Evolutionary conservation across 345 rosid genomes (phyloP), one percentile per base, ranked within the genome.

Genomic region (Arabidopsis arenosa): DNA sequence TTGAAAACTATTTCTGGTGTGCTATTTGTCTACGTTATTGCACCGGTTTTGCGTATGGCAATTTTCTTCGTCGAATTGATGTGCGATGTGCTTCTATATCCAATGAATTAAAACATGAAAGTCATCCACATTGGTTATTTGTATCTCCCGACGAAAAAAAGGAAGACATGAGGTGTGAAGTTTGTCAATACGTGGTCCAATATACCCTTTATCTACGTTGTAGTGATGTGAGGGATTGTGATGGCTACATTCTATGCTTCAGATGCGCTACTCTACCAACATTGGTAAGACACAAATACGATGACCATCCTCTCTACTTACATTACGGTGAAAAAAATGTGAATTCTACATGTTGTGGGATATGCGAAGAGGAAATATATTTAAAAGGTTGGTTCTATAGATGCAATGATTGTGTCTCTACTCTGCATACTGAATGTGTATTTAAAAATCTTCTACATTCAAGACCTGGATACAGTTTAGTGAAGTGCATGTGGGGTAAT

Each of bases 251-350:
- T 12, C 5, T 74, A 56, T 64, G 72, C 6, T 65, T 74, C 39
- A 10, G 5, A 26, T 72, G 76, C 7, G 52, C 18, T 26, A 61
- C 61, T 39, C 7, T 61, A 61, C 76, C 76, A 2, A 72, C 41
- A 39, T 4, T 2, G 4, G 3, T 51, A 11, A 62, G 76, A 40
- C 61, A 72, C 53, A 40, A 11, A 17, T 62, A 51, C 14, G 76
- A 72, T 52, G 68, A 72, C 0, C 76, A 72, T 51, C 68, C 14
- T 61, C 75, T 71, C 9, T 37, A 18, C n/a, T 49, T 72, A 14
- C 28, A 13, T 33, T 72, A 51, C 3, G n/a, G 23, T 48, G 49
- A 48, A 30, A 23, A 14, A 61, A 48, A 35, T 47, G 39, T 5
- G 28, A 71, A 14, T 59, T 5, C 3, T 0, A 23, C 60, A n/a